Percentiles rank a stretch among this genome's conserved stretches.
phyloP scores from a whole-genome alignment of 768 basidiomycete species.

The Boletus barrowsii region DNA sequence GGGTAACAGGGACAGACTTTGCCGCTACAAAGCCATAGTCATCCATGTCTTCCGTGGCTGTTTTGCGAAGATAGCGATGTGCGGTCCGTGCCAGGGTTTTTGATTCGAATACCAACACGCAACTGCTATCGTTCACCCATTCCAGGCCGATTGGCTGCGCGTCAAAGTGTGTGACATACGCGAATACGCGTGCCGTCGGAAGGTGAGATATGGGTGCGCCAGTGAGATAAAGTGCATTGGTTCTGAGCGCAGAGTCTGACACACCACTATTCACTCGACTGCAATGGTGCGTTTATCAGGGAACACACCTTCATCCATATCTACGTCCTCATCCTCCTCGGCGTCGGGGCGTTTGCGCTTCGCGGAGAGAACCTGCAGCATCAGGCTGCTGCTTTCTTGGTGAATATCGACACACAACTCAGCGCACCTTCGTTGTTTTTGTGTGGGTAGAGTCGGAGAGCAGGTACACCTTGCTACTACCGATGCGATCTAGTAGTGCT shows the following conservation, averaged over 20 bases:
- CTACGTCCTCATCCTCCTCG: conserved; percentile 37
- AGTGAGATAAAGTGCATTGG: conserved; percentile 68
- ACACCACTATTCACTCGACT: neutral
- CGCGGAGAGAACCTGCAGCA: conserved; percentile 31
- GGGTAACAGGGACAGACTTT: conserved; percentile 63
- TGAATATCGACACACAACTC: conserved; percentile 37
- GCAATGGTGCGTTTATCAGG: conserved; percentile 9
- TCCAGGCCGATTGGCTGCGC: conserved; percentile 72
- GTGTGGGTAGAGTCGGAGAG: conserved; percentile 63
- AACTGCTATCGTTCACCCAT: conserved; percentile 84
- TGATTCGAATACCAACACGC: conserved; percentile 70
- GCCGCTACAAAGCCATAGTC: conserved; percentile 59
- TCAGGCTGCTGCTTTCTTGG: conserved; percentile 43
- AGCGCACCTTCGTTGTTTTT: conserved; percentile 72
- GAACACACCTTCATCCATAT: conserved; percentile 31
- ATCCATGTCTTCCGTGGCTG: conserved; percentile 46
- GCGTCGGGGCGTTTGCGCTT: conserved; percentile 48
- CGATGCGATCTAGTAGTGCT: conserved; percentile 63
- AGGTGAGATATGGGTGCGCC: conserved; percentile 74
- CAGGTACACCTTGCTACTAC: conserved; percentile 72
- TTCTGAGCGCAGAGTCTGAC: conserved; percentile 48
- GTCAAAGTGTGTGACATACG: conserved; percentile 78
- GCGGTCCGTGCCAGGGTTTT: conserved; percentile 52
- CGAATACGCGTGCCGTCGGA: conserved; percentile 74
- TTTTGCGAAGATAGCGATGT: conserved; percentile 50